Evolutionary conservation across 306 rosid species (phyloP), one percentile per base, ranked within the genome.

Genomic region (Neltuma alba): DNA sequence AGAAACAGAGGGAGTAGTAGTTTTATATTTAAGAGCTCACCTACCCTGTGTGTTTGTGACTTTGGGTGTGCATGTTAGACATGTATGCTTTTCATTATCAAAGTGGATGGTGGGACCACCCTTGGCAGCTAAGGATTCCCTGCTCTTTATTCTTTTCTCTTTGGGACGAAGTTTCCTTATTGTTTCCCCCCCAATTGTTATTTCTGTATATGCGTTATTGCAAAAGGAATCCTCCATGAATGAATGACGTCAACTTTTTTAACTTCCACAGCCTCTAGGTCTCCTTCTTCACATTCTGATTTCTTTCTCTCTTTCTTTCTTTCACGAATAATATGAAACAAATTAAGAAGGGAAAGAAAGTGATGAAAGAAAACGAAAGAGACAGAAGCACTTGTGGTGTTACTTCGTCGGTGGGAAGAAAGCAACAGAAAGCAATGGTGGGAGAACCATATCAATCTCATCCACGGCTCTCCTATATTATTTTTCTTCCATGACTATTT

Each of bases 351-450:
- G 25, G 28, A 40, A 21, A 23, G 21, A 54, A n/a, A 7, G 61
- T 2, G 30, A 54, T 50, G 57, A 50, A 27, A 44, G 64, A 1
- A 33, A 38, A 20, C 0, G 0, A 40, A 61, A 25, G 20, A 55
- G 28, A 64, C 20, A 27, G 10, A 20, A 72, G 37, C 65, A 55
- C 8, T 74, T 28, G 23, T 52, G 23, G 36, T 18, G 57, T 50
- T 50, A 20, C 27, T 11, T 52, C n/a, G 58, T 52, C 3, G 72
- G 76, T 42, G 55, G 57, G 77, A 63, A 66, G 61, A 60, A 55
- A 73, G 66, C 80, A 78, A 42, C 3, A 72, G 14, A 44, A 63
- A 33, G 33, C 5, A 67, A 30, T 34, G 60, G 71, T n/a, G 54
- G 47, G 23, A 75, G 30, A 73, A 2, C 64, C 72, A 82, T 52